Conservation (phyloP, 768 basidiomycete genomes). For the Leccinum fibrillosum region DNA sequence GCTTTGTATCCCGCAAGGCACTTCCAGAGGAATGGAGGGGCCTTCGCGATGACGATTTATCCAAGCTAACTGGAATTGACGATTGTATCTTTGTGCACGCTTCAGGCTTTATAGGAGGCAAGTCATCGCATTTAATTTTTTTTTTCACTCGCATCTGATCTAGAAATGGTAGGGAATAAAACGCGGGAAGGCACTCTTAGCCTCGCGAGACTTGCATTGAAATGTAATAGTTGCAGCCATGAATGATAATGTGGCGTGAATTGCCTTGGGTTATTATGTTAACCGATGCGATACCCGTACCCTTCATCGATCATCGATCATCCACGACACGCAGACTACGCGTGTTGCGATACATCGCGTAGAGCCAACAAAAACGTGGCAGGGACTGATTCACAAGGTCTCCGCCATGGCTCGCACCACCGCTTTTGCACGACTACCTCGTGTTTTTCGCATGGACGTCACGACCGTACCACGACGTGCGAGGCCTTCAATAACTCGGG, state of each 20-base stretch:
- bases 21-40: slow-evolving; percentile 95
- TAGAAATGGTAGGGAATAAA: slow-evolving; percentile 61
- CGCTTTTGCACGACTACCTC: slow-evolving; percentile 21
- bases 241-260: slow-evolving; percentile 14
- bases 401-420: slow-evolving; percentile 1
- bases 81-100: slow-evolving; percentile 94
- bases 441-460: slow-evolving; percentile 32
- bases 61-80: slow-evolving; percentile 66
- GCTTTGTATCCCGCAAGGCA: slow-evolving; percentile 88
- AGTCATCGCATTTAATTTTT: slow-evolving; percentile 19
- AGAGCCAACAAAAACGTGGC: slow-evolving; percentile 12
- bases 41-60: slow-evolving; percentile 79
- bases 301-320: background rate
- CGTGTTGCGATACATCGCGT: slow-evolving; percentile 13
- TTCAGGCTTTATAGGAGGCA: slow-evolving; percentile 94
- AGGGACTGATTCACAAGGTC: slow-evolving; percentile 4
- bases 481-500: slow-evolving; percentile 18
- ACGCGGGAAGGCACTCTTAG: slow-evolving; percentile 84
- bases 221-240: slow-evolving; percentile 25
- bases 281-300: slow-evolving; percentile 6
- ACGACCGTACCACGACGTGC: slow-evolving; percentile 24
- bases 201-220: slow-evolving; percentile 70
- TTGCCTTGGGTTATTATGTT: slow-evolving; percentile 10
- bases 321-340: slow-evolving; percentile 10
- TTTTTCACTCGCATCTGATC: slow-evolving; percentile 7